Evolutionary conservation across 2,329 filamentous ascomycete species (phyloP).

Genomic region (Neonectria magnoliae): DNA sequence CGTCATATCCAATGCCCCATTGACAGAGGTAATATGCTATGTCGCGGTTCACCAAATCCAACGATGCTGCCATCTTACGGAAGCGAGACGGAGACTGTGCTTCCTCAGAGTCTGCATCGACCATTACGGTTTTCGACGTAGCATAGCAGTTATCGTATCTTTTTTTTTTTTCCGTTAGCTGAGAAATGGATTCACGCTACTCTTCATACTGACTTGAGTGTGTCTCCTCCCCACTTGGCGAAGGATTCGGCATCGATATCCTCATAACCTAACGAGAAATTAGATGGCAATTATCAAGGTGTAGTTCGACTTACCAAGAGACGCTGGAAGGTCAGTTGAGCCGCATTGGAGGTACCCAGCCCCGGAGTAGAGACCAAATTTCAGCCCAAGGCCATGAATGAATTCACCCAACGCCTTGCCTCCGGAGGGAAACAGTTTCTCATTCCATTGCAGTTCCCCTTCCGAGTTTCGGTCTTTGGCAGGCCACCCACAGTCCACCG

Average conservation of each 20-base stretch:
- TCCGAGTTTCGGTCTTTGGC: slow-evolving; percentile 51
- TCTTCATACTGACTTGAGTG: slow-evolving; percentile 57
- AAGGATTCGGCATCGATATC: slow-evolving; percentile 54
- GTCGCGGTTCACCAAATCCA: slow-evolving; percentile 51
- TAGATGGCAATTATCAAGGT: not conserved
- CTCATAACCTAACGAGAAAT: slow-evolving; percentile 48
- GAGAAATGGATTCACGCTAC: rapidly evolving
- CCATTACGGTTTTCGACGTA: slow-evolving; percentile 53
- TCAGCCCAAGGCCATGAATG: slow-evolving; percentile 58
- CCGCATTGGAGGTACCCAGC: slow-evolving; percentile 57
- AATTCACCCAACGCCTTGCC: slow-evolving; percentile 60
- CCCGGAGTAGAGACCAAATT: slow-evolving; percentile 66
- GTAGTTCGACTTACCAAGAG: slow-evolving; percentile 48
- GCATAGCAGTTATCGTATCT: slow-evolving; percentile 62
- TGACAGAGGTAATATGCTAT: slow-evolving; percentile 63
- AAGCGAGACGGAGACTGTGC: slow-evolving; percentile 54
- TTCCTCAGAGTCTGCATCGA: slow-evolving; percentile 52
- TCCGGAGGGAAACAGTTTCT: slow-evolving; percentile 60
- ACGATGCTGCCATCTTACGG: slow-evolving; percentile 56
- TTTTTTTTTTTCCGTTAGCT: slow-evolving; percentile 24
- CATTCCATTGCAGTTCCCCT: slow-evolving; percentile 61
- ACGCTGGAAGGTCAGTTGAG: slow-evolving; percentile 54
- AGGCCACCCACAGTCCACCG: slow-evolving; percentile 69
- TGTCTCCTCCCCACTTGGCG: slow-evolving; percentile 57
- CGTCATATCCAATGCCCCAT: slow-evolving; percentile 61